Evolutionary conservation across 1,284 basidiomycete species (phyloP).

Genomic region (Erythrobasidium hasegawianum): DNA sequence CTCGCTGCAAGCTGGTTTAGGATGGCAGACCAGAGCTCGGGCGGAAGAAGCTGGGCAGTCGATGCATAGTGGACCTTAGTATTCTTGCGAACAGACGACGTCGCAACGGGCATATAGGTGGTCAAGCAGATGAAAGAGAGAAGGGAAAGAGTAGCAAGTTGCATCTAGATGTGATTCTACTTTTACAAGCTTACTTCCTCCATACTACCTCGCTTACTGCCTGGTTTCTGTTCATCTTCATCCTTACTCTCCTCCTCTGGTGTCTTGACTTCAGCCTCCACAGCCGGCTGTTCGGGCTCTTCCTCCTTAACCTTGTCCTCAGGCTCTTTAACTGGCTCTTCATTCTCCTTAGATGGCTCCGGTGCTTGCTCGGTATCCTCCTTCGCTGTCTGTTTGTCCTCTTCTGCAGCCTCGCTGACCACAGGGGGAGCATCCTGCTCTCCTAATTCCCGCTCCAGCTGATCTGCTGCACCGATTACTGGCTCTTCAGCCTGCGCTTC

Average conservation of each 20-base stretch:
- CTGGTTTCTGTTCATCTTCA: too few species aligned
- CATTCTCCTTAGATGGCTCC: neutral
- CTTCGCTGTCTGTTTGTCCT: neutral
- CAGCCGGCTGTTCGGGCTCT: neutral
- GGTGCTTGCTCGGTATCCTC: neutral
- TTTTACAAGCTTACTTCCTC: too few species aligned
- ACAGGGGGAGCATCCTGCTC: slow-evolving; percentile 1
- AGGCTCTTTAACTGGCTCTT: too few species aligned
- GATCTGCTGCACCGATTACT: slow-evolving; percentile 1
- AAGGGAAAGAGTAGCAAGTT: too few species aligned
- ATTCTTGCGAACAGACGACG: too few species aligned
- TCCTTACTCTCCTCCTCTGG: too few species aligned
- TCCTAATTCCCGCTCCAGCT: neutral
- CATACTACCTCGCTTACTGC: too few species aligned
- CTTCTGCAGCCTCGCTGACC: neutral
- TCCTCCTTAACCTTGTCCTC: too few species aligned
- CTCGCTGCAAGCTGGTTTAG: slow-evolving; percentile 29
- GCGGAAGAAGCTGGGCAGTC: slow-evolving; percentile 34
- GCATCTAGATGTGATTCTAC: too few species aligned
- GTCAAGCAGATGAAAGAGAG: too few species aligned
- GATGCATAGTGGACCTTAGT: slow-evolving; percentile 6
- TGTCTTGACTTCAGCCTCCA: neutral
- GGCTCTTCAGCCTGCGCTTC: neutral
- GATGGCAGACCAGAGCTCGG: slow-evolving; percentile 41
- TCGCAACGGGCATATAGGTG: too few species aligned